A percentile compares a stretch with the other conserved stretches of the same genome.
These are phyloP conservation scores for Spathaspora hagerdaliae DNA, from an alignment of 805 yeast species.

Conservation along the genomic window DNA sequence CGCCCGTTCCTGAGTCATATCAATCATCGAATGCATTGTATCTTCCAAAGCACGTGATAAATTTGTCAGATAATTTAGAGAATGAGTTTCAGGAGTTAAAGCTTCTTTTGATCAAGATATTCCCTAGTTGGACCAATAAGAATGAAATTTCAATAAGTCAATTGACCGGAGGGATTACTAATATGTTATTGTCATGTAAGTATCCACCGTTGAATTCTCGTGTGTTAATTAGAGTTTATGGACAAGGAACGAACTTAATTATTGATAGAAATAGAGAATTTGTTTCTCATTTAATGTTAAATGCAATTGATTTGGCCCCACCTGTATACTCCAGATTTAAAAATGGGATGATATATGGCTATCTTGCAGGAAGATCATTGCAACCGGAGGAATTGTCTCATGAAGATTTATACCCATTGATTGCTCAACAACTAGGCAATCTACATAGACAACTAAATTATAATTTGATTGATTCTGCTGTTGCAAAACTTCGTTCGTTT, in stretches of 20 bases:
- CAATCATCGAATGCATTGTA: conserved; percentile 45
- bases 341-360: conserved; percentile 73
- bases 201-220: conserved; percentile 25
- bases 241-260: conserved; percentile 66
- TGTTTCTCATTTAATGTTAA: conserved; percentile 62
- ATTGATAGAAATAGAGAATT: conserved; percentile 74
- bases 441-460: conserved; percentile 58
- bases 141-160: conserved; percentile 34
- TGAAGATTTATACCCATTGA: conserved; percentile 46
- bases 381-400: conserved; percentile 50
- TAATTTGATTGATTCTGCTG: conserved; percentile 44
- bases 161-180: conserved; percentile 62
- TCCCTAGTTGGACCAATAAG: conserved; percentile 35
- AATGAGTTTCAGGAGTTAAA: conserved; percentile 35
- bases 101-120: conserved; percentile 36
- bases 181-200: conserved; percentile 50
- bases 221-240: conserved; percentile 66
- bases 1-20: background rate
- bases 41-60: conserved; percentile 41
- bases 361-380: conserved; percentile 59
- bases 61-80: conserved; percentile 31
- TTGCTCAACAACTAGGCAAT: conserved; percentile 64
- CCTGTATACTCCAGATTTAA: conserved; percentile 62
- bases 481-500: conserved; percentile 30
- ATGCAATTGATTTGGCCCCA: conserved; percentile 62